Conservation (phyloP, 108 stramenopile species). For the Nitzschia sp. region DNA sequence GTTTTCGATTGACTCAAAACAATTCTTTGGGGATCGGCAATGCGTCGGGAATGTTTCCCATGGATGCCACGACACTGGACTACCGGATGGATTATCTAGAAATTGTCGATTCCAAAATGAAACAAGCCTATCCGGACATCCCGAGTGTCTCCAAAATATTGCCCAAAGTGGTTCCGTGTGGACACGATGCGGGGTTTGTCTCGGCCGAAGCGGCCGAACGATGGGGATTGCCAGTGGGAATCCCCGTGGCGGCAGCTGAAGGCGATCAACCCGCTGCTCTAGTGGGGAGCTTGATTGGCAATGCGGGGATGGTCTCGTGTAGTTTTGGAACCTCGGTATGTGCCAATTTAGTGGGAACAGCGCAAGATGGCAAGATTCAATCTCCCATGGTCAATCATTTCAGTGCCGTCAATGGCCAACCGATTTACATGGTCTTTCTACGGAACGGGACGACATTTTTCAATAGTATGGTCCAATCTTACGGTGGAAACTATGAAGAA, state of each 20-base stretch:
- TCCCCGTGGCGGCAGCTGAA: conserved; percentile 66
- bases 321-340: conserved; percentile 56
- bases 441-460: conserved; percentile 53
- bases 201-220: conserved; percentile 69
- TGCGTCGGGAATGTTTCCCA: conserved; percentile 53
- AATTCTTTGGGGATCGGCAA: conserved; percentile 45
- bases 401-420: conserved; percentile 42
- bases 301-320: conserved; percentile 40
- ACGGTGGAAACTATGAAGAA: conserved; percentile 25
- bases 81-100: conserved; percentile 24
- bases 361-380: background rate
- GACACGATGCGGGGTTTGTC: conserved; percentile 44
- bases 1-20: conserved; percentile 25
- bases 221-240: conserved; percentile 63
- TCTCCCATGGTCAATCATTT: conserved; percentile 35
- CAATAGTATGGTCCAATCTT: conserved; percentile 39
- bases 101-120: conserved; percentile 11
- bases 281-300: conserved; percentile 45
- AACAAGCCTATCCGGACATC: background rate
- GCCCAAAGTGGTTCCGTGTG: conserved; percentile 10
- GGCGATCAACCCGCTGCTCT: conserved; percentile 53
- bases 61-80: conserved; percentile 14
- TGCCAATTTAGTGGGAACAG: conserved; percentile 42
- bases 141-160: conserved; percentile 1
- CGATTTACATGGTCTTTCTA: conserved; percentile 53